A percentile compares a stretch with the other conserved stretches of the same genome.
Conservation (phyloP, 179 eudicot species). For the Kewa caespitosa region DNA sequence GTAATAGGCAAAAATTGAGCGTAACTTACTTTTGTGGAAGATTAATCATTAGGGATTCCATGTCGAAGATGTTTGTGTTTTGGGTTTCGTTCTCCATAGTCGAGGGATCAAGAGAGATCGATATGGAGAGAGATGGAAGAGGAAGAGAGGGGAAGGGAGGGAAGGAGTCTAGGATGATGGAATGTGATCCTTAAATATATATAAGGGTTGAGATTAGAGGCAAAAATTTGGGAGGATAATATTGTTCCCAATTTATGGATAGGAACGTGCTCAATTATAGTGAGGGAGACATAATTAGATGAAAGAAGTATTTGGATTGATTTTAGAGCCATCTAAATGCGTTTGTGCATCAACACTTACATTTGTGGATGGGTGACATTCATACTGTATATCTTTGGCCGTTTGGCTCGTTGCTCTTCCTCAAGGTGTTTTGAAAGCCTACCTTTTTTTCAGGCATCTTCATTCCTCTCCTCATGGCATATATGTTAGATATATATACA, state of each 20-base stretch:
- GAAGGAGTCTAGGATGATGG: not conserved
- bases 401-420: not conserved
- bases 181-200: not conserved
- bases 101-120: not conserved
- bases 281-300: constrained; percentile 2
- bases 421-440: constrained; percentile 7
- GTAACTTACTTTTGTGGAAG: constrained; percentile 50
- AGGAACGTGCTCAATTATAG: constrained; percentile 17
- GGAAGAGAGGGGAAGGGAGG: not conserved
- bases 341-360: constrained; percentile 14
- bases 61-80: constrained; percentile 32
- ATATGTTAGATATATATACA: too few relatives aligned
- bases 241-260: constrained; percentile 9
- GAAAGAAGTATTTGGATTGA: not conserved
- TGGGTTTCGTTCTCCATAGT: constrained; percentile 33
- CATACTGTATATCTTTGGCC: not conserved
- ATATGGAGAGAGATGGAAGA: constrained; percentile 21
- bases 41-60: constrained; percentile 32
- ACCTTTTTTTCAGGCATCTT: not conserved
- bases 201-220: constrained; percentile 23
- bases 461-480: too few relatives aligned
- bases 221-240: constrained; percentile 11
- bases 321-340: constrained; percentile 8
- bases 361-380: not conserved
- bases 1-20: too few relatives aligned